Evolutionary conservation across 306 rosid species (phyloP), one percentile per base, ranked within the genome.

Genomic region (Prosopis cineraria): DNA sequence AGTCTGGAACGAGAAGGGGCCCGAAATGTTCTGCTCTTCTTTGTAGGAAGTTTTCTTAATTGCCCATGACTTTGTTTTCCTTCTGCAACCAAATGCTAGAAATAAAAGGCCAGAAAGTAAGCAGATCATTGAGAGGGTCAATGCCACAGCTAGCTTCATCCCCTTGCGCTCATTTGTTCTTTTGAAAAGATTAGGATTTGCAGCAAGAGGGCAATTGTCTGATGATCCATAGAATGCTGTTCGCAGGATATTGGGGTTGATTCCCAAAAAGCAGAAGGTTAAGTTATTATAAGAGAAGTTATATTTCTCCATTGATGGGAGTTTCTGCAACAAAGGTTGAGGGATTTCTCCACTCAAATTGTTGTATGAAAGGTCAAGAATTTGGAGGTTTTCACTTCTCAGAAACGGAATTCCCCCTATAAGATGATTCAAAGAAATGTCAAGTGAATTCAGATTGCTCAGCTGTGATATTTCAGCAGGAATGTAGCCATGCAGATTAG

Each of bases 1-100:
- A 3, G 99, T 96, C 65, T 90, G 92, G 89, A 96, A 96, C 6
- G 99, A 96, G 47, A 96, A 96, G 72, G 99, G 99, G 25, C 98
- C 99, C 0, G 98, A 96, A 72, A 96, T 80, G 43, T 77, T 91
- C 70, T 88, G 94, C 59, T 96, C 98, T 81, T 95, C 99, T 84
- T 81, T 93, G 87, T 75, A 86, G 13, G 98, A 89, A 63, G 71
- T 2, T 78, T 90, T 98, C 81, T 96, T 96, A 19, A 88, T 91
- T 52, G 76, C 89, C 99, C 99, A 93, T 83, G 67, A 79, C 73
- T 89, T 89, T 40, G 80, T 82, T 88, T 76, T 93, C 93, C 87
- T 93, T 84, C 93, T 76, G 85, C 97, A 90, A 59, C 98, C 94
- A 53, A 87, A 83, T 58, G 98, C 99, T 45, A 96, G 72, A 68